Evolutionary conservation across 2,329 filamentous ascomycete genomes (phyloP), one percentile per base, ranked within the genome.

Genomic region (Coniochaeta sp.): DNA sequence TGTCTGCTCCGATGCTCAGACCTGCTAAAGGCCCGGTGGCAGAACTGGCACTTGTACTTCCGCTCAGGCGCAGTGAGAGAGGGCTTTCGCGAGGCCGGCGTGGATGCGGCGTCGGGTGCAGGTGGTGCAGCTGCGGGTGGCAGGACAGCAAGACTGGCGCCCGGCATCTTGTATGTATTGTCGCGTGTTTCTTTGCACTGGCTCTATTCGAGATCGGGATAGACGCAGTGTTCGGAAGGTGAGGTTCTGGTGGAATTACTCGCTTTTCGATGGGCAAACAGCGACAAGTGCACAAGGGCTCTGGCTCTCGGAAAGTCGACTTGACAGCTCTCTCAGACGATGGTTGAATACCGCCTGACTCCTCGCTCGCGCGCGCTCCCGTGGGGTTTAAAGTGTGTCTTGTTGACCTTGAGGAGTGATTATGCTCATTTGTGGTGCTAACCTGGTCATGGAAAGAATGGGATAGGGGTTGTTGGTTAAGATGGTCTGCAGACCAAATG

Each of bases 21-120:
- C 70, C 94, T 82, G 75, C 91, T 96, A 71, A 99, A 99, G 58
- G 94, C 94, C 71, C 94, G 83, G 74, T 91, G 91, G 77, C 94
- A 97, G 73, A 96, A 97, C 78, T 96, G 91, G 76, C 94, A 99
- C 72, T 97, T 96, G 83, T 99, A 99, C 74, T 96, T 96, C 78
- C 95, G 92, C 77, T 97, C 94, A 52, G 91, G 90, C 45, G 27
- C 27, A 62, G 83, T 86, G 62, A 85, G 74, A 56, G 86, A 78
- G 60, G 86, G 72, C 74, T 95, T 95, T 71, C 88, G 84, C 65
- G 86, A 79, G 62, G 82, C 81, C 67, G 87, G 80, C 65, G 85
- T 81, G 66, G 89, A 82, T 65, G 82, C 75, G 65, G 82, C 79
- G 62, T 82, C 71, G 65, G 86, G 75, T 65, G 85, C 81, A 66